phyloP scores from a whole-genome alignment of 352 stramenopile genomes.

The Detonula confervacea region DNA sequence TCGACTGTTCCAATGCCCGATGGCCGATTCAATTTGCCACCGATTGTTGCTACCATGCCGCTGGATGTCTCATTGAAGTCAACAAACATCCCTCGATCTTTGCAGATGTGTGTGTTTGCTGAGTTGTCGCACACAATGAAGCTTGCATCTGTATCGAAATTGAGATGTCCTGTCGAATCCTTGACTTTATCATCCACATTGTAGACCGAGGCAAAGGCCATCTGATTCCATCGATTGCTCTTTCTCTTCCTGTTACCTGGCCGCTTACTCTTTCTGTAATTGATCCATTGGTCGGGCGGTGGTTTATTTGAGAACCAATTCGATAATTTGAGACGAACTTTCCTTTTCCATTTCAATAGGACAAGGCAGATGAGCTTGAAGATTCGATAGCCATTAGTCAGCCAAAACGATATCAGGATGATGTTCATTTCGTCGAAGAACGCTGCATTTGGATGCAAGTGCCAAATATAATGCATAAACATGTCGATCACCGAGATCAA shows the following conservation, averaged over 20 bases:
- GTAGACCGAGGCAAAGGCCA: too few species aligned
- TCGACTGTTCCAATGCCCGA: conserved; percentile 9
- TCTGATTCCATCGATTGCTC: too few species aligned
- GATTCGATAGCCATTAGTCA: neutral
- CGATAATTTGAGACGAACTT: neutral
- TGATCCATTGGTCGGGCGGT: too few species aligned
- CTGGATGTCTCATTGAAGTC: neutral
- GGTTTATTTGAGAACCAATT: neutral
- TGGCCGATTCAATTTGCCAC: neutral
- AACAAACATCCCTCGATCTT: neutral
- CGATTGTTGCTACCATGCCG: conserved; percentile 12
- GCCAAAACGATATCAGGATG: neutral
- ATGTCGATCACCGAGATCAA: neutral
- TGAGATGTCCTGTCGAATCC: too few species aligned
- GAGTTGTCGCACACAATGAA: conserved; percentile 23
- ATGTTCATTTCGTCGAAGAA: neutral
- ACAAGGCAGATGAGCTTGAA: neutral
- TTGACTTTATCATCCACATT: too few species aligned
- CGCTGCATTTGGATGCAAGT: neutral
- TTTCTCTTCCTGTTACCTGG: too few species aligned
- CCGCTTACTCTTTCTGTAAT: too few species aligned
- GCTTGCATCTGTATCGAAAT: conserved; percentile 17
- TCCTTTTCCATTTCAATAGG: neutral
- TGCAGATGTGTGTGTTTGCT: conserved; percentile 33
- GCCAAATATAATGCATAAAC: neutral